Evolutionary conservation across 2,329 filamentous ascomycete genomes (phyloP).

Genomic region (Sclerotinia nivalis): DNA sequence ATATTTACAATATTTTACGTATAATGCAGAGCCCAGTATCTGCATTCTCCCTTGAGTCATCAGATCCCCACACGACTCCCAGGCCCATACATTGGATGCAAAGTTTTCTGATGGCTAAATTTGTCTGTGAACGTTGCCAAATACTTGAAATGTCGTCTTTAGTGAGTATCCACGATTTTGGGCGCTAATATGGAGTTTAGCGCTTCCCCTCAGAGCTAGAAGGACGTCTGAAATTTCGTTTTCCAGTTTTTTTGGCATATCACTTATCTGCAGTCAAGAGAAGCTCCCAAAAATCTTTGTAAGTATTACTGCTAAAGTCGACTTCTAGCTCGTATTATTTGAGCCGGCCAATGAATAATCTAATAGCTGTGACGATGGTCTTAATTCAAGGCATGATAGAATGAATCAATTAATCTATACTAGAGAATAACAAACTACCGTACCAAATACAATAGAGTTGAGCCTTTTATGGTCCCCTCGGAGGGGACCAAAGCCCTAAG

Average conservation of each 20-base stretch:
- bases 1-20: no score
- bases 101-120: background rate
- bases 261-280: background rate
- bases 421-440: no score
- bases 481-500: no score
- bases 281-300: background rate
- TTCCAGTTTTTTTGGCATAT: background rate
- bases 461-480: no score
- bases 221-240: background rate
- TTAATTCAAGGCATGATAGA: no score
- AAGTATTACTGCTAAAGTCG: background rate
- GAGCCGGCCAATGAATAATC: background rate
- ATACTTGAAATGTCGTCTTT: background rate
- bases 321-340: background rate
- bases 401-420: no score
- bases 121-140: background rate
- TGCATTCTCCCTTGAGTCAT: background rate
- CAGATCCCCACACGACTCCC: background rate
- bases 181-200: background rate
- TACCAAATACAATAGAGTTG: no score
- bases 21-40: background rate
- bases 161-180: background rate
- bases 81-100: background rate
- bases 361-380: no score
- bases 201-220: background rate